These are phyloP conservation scores for Talaromyces sp. DNA, from an alignment of 2,329 filamentous ascomycete species.

Conservation along the genomic window DNA sequence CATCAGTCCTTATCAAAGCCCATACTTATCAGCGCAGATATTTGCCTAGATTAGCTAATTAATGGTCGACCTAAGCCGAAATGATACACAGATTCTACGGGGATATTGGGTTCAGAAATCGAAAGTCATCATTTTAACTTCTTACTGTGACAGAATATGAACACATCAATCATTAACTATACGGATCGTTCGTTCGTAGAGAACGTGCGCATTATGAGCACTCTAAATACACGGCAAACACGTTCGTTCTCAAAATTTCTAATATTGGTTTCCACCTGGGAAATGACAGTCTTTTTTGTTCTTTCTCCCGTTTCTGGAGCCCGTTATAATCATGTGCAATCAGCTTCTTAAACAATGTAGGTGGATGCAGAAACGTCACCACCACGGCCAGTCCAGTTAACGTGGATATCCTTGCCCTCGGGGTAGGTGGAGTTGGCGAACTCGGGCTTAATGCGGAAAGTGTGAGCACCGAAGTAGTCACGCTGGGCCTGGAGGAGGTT, in stretches of 20 bases:
- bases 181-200: conserved; percentile 15
- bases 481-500: conserved; percentile 98
- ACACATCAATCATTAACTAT: conserved; percentile 16
- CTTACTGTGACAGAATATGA: neutral
- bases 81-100: too few relatives aligned
- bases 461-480: conserved; percentile 98
- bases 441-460: conserved; percentile 84
- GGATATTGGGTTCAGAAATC: too few relatives aligned
- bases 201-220: conserved; percentile 13
- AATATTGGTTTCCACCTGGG: conserved; percentile 14
- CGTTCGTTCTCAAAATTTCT: conserved; percentile 13
- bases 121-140: too few relatives aligned
- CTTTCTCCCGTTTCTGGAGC: neutral
- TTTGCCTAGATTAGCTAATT: too few relatives aligned
- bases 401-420: conserved; percentile 84
- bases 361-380: conserved; percentile 96
- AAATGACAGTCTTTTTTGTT: conserved; percentile 12
- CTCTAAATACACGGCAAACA: conserved; percentile 19
- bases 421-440: conserved; percentile 73
- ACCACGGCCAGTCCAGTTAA: conserved; percentile 99
- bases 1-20: too few relatives aligned
- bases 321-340: conserved; percentile 3
- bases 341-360: conserved; percentile 76
- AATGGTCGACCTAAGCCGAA: too few relatives aligned
- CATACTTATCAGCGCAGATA: too few relatives aligned